Base-by-base conservation (phyloP, 306 rosid species). In the Oemleria cerasiformis region DNA sequence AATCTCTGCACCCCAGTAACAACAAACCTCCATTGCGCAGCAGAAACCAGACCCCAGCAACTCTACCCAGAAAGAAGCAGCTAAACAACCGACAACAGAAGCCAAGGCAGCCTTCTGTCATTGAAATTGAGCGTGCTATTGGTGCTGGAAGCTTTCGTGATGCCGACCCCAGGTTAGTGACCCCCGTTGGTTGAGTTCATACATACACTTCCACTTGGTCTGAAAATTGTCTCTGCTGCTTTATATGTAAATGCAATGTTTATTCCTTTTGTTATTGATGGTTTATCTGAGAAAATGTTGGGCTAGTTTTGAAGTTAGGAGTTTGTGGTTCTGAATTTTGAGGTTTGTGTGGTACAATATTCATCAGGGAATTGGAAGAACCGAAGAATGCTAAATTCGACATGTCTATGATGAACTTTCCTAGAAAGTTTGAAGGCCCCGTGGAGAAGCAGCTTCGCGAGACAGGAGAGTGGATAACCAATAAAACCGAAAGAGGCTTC, bases 111-210 rank as follows among this genome's bases (percentile, higher is more conserved):
- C 94, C 91, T 41, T 66, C 94, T 4, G 84, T 86, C 5, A 66
- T 82, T 57, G 84, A 87, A 76, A 80, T 94, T 43, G 91, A 94
- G 72, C 94, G 96, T 47, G 83, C 85, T 16, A 79, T 91, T 9
- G 92, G 98, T 0, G 96, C 86, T 1, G 98, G 98, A 59, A 88
- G 98, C 72, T 94, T 88, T 74, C 84, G 97, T 34, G 96, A 94
- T 64, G 68, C 82, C 43, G 89, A 87, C 55, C 84, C 84, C 57
- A 76, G 69, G 97, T 77, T 80, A 21, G 58, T 53, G 14, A 53
- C 30, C 21, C 9, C 58, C 4, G 21, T 12, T 19, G 58, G 25
- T 53, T 25, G 19, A n/a, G 14, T 4, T 53, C 58, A 19, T 53
- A 53, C 4, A 8, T 53, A 13, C 5, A 34, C 6, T 30, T 17